Base-by-base conservation (phyloP, 495 filamentous ascomycete genomes). In the Penicillium soppii region DNA sequence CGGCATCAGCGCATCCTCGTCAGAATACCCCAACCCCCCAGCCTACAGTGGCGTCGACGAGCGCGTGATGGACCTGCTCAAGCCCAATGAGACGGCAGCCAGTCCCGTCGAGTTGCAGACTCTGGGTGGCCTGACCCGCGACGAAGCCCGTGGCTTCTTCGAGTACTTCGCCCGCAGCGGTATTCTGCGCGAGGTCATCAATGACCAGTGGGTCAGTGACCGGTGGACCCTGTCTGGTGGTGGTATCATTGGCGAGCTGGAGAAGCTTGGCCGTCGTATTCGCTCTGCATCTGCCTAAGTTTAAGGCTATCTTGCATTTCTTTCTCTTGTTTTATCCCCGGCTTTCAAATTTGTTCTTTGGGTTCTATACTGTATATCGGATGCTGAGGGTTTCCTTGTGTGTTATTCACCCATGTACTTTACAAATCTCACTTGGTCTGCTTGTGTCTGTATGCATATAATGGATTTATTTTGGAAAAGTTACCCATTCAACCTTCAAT, bases 161-260 rank as follows among this genome's bases (percentile, higher is more conserved):
- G 94, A 97, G 76, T 97, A 97, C 70, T 97, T 91, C 72, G 92
- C 89, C 3, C 80, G 76, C 20, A 95, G 90, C 67, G 94, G 94
- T 15, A 73, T 97, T 58, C 65, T 95, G 61, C 81, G 87, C 45
- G 67, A 80, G 47, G 72, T 67, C 37, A 76, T 96, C 35, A 86
- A 87, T 57, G 86, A 92, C 64, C 71, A 72, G 55, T 80, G 78
- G 53, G 89, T 97, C 23, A 76, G 78, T 32, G 90, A 96, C 78
- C 89, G 88, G 74, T 96, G 90, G 89, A 85, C 82, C 45, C 54
- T 97, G 59, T 82, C 86, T 51, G 89, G 90, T 16, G 80, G 81
- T 52, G 91, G 91, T n/a, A 75, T 92, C 43, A 74, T 96, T 40
- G 90, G 89, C 17, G 91, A 96, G 79, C 81, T 92, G 73, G 84